phyloP scores from a whole-genome alignment of 805 yeast genomes.

The Gaillardinia entomophila region DNA sequence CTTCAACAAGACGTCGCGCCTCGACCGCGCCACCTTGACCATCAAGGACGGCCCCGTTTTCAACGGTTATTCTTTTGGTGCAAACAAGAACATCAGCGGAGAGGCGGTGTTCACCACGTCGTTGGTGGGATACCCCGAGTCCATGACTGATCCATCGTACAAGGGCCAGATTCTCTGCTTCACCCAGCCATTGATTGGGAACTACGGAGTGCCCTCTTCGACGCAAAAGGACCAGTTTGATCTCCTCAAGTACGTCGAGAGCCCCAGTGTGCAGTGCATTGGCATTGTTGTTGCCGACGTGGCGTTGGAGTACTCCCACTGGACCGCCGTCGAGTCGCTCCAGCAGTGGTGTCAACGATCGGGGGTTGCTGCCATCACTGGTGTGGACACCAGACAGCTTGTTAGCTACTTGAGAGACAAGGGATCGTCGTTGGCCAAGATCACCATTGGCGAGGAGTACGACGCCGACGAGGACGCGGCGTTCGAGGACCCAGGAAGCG shows the following conservation, averaged over 20 bases:
- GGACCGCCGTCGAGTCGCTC: constrained; percentile 97
- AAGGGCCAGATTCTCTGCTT: constrained; percentile 94
- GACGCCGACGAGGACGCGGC: constrained; percentile 91
- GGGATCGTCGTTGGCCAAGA: constrained; percentile 90
- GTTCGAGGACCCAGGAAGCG: constrained; percentile 82
- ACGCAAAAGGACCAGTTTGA: constrained; percentile 76
- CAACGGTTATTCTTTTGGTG: constrained; percentile 93
- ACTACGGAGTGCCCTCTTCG: constrained; percentile 95
- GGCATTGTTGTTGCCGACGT: constrained; percentile 96
- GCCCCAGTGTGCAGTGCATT: constrained; percentile 85
- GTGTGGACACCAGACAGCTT: constrained; percentile 94
- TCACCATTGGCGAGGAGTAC: constrained; percentile 85
- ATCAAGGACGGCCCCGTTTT: constrained; percentile 91
- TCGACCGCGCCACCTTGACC: constrained; percentile 84
- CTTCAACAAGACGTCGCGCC: constrained; percentile 30
- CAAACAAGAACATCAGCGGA: constrained; percentile 86
- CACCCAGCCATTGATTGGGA: constrained; percentile 96
- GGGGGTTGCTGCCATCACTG: constrained; percentile 91
- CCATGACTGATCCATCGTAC: constrained; percentile 98
- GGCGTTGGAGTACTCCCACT: constrained; percentile 94
- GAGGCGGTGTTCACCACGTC: constrained; percentile 98
- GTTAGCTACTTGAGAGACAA: constrained; percentile 91
- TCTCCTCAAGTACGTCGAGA: constrained; percentile 84
- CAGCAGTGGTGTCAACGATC: constrained; percentile 96
- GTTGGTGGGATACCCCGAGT: constrained; percentile 96